Evolutionary conservation across 2,329 filamentous ascomycete species (phyloP), one percentile per base, ranked within the genome.

Genomic region (Colletotrichum phormii): DNA sequence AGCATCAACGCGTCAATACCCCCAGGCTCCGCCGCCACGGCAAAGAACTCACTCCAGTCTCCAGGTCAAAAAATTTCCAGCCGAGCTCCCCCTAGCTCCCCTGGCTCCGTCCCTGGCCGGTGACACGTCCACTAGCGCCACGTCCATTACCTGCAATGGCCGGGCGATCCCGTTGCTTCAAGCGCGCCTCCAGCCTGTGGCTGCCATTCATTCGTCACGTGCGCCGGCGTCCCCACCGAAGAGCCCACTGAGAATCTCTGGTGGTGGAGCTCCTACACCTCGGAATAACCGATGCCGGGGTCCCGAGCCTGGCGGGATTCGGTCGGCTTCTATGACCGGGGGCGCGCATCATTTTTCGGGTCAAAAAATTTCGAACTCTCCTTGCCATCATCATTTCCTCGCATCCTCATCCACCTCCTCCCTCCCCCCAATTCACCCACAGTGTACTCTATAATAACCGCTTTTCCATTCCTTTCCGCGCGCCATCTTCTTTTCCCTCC

Each of bases 261-360:
- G n/a, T 26, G n/a, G 65, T 58, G 59, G 63, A 57, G 31, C 57
- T 26, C n/a, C 1, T 49, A 3, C 3, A 6, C 1, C 13, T 53
- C 71, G 71, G 71, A 73, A 65, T 61, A 73, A 73, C 71, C 49
- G 3, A 70, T 26, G 67, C 71, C 71, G 71, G 3, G 11, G 33
- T 24, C 31, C 70, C 46, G 60, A 26, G 26, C 57, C 81, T 80
- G 79, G 42, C 79, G 78, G 80, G 80, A 79, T 85, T 85, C 83
- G 82, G 79, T 83, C 77, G 80, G 82, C 80, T 85, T 85, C 83
- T 82, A 83, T 80, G 81, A 78, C 78, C 76, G 77, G 77, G 77
- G 76, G 77, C 74, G 75, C 76, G 74, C 76, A 78, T 75, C 79
- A 81, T 80, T 81, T 78, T 78, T 73, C 76, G 77, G 76, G 73